These are phyloP conservation scores for Malbranchea cinnamomea DNA, from an alignment of 2,329 filamentous ascomycete genomes.

Conservation along the genomic window DNA sequence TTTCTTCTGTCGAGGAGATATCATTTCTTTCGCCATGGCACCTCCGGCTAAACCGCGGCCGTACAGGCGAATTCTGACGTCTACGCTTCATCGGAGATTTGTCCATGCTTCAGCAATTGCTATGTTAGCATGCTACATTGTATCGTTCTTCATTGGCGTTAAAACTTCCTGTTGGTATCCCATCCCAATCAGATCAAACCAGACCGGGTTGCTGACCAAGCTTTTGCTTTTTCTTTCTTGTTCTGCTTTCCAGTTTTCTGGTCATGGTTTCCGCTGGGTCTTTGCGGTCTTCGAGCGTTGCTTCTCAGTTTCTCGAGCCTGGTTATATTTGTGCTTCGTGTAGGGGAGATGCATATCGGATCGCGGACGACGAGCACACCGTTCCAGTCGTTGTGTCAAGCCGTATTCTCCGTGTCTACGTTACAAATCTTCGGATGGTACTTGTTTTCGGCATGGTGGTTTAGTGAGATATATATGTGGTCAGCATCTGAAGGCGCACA, in stretches of 20 bases:
- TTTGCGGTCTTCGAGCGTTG: conserved; percentile 56
- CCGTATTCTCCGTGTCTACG: conserved; percentile 44
- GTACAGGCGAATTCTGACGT: conserved; percentile 85
- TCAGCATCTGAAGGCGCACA: conserved; percentile 45
- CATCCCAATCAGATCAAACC: background rate
- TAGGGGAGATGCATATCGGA: conserved; percentile 67
- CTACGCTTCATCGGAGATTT: conserved; percentile 75
- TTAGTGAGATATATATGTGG: conserved; percentile 68
- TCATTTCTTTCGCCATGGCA: conserved; percentile 18
- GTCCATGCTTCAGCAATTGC: conserved; percentile 58
- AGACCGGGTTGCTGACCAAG: conserved; percentile 5
- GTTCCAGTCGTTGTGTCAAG: conserved; percentile 46
- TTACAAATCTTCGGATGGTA: conserved; percentile 64
- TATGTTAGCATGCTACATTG: conserved; percentile 55
- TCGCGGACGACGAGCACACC: conserved; percentile 55
- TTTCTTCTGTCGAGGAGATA: no score
- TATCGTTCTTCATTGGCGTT: conserved; percentile 54
- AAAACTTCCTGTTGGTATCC: conserved; percentile 50
- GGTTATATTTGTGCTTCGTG: conserved; percentile 67
- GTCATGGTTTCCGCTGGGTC: conserved; percentile 73
- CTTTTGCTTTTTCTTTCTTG: conserved; percentile 4
- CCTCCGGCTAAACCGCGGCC: conserved; percentile 23
- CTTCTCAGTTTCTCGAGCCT: conserved; percentile 65
- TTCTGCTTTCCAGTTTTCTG: conserved; percentile 60
- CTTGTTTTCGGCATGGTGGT: conserved; percentile 59